Evolutionary conservation across 148 eudicot species (phyloP).

Genomic region (Hydrangea macrophylla): DNA sequence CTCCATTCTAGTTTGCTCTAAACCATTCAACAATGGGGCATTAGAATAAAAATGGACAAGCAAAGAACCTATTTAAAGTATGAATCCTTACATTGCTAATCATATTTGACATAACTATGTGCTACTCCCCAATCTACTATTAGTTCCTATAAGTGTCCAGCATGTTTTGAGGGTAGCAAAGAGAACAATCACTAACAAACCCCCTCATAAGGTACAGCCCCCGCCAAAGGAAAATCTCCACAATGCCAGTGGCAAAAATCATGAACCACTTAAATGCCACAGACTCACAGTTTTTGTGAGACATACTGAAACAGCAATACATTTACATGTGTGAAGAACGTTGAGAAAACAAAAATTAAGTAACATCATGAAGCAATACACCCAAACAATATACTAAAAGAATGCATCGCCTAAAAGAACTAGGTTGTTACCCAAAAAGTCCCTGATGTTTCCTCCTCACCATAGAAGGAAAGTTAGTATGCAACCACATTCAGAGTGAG

Average conservation of each 20-base stretch:
- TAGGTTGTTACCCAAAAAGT: no score
- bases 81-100: no score
- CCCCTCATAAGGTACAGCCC: background rate
- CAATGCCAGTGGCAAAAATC: background rate
- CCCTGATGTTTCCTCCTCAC: no score
- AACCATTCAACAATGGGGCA: no score
- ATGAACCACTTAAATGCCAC: background rate
- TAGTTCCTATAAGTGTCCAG: no score
- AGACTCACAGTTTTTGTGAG: background rate
- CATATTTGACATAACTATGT: no score
- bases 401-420: background rate
- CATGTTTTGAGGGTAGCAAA: background rate
- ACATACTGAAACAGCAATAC: background rate
- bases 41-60: no score
- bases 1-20: no score
- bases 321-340: conserved; percentile 1
- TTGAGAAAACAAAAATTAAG: background rate
- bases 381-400: background rate
- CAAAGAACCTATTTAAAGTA: no score
- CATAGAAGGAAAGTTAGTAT: no score
- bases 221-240: background rate
- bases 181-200: background rate
- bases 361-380: background rate
- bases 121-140: no score
- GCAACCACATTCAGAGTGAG: no score